Base-by-base conservation (phyloP, 225 moss, liverwort and hornwort species). In the Neckera pumila region DNA sequence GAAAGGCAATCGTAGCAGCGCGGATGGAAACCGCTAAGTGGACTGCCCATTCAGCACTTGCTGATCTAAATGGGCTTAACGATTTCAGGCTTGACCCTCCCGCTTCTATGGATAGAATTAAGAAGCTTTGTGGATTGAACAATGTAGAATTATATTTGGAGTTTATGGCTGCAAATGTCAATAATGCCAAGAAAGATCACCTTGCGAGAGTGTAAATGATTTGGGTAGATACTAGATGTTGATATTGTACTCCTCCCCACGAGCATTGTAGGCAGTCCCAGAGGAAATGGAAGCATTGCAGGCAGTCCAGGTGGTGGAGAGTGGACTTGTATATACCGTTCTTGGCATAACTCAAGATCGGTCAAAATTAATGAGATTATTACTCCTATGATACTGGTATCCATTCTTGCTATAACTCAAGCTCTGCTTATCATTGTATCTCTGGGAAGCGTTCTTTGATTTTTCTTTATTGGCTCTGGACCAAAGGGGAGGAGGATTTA, bases 71-170 rank as follows among this genome's bases (percentile, higher is more conserved):
- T 19, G 72, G 36, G 73, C 36, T 86, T 1, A 63, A 77, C 42
- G 75, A 87, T 22, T 89, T 91, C 11, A 62, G 57, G 6, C 86
- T 92, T 7, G 63, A 92, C 61, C 85, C 89, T 86, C 92, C 93
- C 6, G 93, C 94, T 45, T 90, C 93, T 13, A 90, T 96, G 56
- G 94, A 98, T 57, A 91, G 74, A 74, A 86, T 98, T 38, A 95
- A 94, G 86, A 84, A 54, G 26, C 91, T 95, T 3, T 95, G 95
- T 88, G 97, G 96, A 12, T 91, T 94, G 14, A 86, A 98, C 77
- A 95, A 93, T 42, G 95, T 96, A 27, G 95, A 98, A 77, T 86
- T 33, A 5, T 97, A 93, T 77, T 42, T 97, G 69, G 84, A 86
- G 8, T 91, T 88, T 28, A 83, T 93, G 89, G 86, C 42, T 31